These are phyloP conservation scores for Trichoderma asperelloides DNA, from an alignment of 495 filamentous ascomycete species.

Conservation along the genomic window DNA sequence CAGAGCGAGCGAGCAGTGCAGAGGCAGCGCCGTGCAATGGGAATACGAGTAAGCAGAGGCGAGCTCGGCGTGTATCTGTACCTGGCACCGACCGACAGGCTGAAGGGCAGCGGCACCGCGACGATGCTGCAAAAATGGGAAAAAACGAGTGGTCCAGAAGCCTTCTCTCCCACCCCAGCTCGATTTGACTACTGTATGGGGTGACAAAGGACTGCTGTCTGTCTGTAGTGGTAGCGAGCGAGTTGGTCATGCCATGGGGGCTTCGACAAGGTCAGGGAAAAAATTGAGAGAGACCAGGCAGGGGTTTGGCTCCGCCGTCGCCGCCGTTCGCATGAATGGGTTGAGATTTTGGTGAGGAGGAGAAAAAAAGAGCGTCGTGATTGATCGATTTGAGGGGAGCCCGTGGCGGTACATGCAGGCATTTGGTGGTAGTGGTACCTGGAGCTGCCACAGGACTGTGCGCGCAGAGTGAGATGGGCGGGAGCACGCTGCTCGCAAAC, in stretches of 20 bases:
- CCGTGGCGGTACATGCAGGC: not conserved
- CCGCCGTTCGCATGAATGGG: conserved; percentile 7
- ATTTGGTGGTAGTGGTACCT: too few relatives aligned
- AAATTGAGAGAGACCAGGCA: not conserved
- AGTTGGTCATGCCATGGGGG: conserved; percentile 1
- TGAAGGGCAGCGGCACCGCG: too few relatives aligned
- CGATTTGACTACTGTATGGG: not conserved
- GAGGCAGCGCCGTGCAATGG: too few relatives aligned
- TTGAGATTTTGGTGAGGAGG: not conserved
- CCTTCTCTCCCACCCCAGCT: not conserved
- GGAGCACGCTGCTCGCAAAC: too few relatives aligned
- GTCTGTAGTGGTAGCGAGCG: not conserved
- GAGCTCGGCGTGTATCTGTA: not conserved
- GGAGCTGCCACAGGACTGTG: too few relatives aligned
- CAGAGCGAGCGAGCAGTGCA: not conserved
- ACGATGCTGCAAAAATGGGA: not conserved
- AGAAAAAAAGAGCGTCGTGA: not conserved
- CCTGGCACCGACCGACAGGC: too few relatives aligned
- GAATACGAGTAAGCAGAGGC: not conserved
- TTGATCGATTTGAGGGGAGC: not conserved
- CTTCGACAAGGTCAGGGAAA: not conserved
- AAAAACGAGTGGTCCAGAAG: not conserved
- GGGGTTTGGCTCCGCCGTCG: conserved; percentile 5
- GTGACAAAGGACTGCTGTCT: not conserved
- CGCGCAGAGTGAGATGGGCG: too few relatives aligned